Base-by-base conservation (phyloP, 108 stramenopile genomes). In the Cyclostephanos tholiformis region DNA sequence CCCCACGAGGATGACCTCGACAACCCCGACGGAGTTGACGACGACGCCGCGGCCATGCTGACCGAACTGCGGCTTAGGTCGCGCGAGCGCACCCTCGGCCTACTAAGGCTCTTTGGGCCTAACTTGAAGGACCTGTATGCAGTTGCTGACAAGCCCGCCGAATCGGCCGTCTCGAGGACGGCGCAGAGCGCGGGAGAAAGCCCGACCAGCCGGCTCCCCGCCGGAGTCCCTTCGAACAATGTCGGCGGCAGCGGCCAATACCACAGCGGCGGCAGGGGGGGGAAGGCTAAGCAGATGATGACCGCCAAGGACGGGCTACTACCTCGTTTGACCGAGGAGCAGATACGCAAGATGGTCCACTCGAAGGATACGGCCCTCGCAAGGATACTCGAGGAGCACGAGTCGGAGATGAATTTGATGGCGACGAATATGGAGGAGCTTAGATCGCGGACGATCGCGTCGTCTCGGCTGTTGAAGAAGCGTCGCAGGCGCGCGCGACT, bases 311-410 rank as follows among this genome's bases (percentile, higher is more conserved):
- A 79, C 67, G 77, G 77, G 25, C 70, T 79, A 1, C 65, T 71
- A 11, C 77, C 77, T 38, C 70, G 77, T n/a, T 51, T 79, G 8
- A 71, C 70, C 35, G 77, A 79, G 48, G 77, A 64, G 20, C 64
- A 79, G 59, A 79, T 79, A 38, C 77, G 77, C 32, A 72, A 79
- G 67, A 35, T 79, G 66, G 77, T 79, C 9, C 77, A 79, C 46
- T 72, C 77, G 20, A 79, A 79, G 46, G 77, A 79, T 43, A 72
- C 71, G 7, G 77, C 77, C 7, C 66, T 79, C 5, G 77, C 77
- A 12, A 66, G 70, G 50, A 79, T 79, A 27, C 52, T 79, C 16
- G 77, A 79, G 67, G 77, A 79, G 12, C 77, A 79, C 57, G 77
- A 79, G 55, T 51, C 59, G 0, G 77, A 79, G 72, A 79, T 79